Evolutionary conservation across 192 early-diverging fungal species (phyloP).

Genomic region (Mortierella antarctica): DNA sequence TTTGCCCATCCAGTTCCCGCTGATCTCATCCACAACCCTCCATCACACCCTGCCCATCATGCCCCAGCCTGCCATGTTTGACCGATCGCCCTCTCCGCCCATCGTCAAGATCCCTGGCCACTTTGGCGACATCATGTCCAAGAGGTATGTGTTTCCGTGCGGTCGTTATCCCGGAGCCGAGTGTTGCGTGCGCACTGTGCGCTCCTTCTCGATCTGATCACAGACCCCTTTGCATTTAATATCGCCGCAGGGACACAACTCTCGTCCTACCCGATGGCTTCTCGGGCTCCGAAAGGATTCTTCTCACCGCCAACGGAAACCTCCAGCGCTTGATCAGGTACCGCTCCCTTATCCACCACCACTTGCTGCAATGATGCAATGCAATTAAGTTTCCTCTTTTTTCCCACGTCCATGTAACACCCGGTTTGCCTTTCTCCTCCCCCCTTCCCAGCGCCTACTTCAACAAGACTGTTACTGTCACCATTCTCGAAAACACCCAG

Average conservation of each 20-base stretch:
- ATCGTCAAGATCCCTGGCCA: slow-evolving; percentile 53
- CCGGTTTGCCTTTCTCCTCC: neutral
- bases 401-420: neutral
- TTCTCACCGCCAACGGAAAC: slow-evolving; percentile 59
- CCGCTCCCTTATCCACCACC: neutral
- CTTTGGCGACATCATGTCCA: slow-evolving; percentile 60
- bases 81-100: slow-evolving; percentile 29
- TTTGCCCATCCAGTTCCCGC: neutral
- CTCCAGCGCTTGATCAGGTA: slow-evolving; percentile 59
- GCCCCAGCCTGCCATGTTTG: slow-evolving; percentile 44
- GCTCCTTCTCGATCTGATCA: neutral
- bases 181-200: too few relatives aligned
- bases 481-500: slow-evolving; percentile 45
- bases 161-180: too few relatives aligned
- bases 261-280: slow-evolving; percentile 53
- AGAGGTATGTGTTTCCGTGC: neutral
- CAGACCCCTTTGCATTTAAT: neutral
- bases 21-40: neutral
- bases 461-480: slow-evolving; percentile 46
- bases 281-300: slow-evolving; percentile 52
- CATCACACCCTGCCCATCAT: neutral
- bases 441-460: slow-evolving; percentile 52
- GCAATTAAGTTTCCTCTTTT: neutral
- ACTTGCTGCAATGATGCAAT: too few relatives aligned
- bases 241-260: slow-evolving; percentile 26